Conservation (phyloP, 1,284 basidiomycete genomes). For the Puccinia hordei region DNA sequence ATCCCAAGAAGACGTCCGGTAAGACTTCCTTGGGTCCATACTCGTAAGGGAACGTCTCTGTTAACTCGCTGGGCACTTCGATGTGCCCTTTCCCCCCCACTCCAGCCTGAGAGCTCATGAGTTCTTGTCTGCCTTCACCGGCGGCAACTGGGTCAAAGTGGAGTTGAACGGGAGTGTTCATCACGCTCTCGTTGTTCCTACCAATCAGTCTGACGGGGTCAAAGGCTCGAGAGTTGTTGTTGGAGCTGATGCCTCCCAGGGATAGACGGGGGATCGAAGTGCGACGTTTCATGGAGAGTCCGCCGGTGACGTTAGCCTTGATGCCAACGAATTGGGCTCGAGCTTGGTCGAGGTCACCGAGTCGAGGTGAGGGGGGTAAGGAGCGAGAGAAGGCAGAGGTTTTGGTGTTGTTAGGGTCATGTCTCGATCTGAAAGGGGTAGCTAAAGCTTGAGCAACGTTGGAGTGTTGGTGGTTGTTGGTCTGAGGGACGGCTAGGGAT, state of each 20-base stretch:
- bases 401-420: not conserved
- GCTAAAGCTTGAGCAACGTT: conserved; percentile 1
- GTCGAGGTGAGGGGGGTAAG: conserved; percentile 45
- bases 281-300: conserved; percentile 48
- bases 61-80: conserved; percentile 30
- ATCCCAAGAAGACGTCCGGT: conserved; percentile 86
- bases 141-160: conserved; percentile 45
- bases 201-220: conserved; percentile 36
- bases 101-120: conserved; percentile 47
- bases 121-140: conserved; percentile 25
- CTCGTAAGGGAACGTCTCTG: conserved; percentile 67
- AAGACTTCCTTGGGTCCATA: conserved; percentile 85
- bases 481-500: conserved; percentile 18
- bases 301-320: conserved; percentile 44
- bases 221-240: not conserved
- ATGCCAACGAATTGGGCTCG: conserved; percentile 44
- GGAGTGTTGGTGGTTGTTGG: not conserved
- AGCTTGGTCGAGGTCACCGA: conserved; percentile 10
- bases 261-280: conserved; percentile 46
- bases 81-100: conserved; percentile 48
- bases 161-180: conserved; percentile 29
- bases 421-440: not conserved
- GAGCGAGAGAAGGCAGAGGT: conserved; percentile 28
- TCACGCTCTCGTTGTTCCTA: conserved; percentile 28
- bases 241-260: not conserved